Conservation (phyloP, 345 rosid species). For the Rubroshorea leprosula region DNA sequence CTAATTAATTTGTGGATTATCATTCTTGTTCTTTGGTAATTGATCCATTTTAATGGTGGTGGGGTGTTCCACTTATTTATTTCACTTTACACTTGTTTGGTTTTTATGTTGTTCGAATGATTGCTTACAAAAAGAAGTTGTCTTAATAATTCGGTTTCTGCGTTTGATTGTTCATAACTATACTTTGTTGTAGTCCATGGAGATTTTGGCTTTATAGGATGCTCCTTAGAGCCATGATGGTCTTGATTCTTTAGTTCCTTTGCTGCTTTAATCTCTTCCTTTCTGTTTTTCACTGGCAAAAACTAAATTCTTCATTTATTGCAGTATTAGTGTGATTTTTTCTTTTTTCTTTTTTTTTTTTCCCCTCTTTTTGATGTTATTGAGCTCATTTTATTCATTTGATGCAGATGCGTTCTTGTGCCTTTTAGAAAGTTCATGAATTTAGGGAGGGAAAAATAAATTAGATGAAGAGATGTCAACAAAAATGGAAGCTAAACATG, state of each 20-base stretch:
- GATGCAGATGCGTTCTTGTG: slow-evolving; percentile 19
- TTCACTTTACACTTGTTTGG: no score
- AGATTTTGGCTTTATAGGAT: no score
- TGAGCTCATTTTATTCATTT: no score
- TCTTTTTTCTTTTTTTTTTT: not conserved
- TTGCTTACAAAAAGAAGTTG: slow-evolving; percentile 12
- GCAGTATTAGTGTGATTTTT: no score
- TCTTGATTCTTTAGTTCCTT: slow-evolving; percentile 7
- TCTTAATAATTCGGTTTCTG: slow-evolving; percentile 28
- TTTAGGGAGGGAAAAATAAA: no score
- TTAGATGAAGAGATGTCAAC: slow-evolving; percentile 17
- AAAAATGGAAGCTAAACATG: slow-evolving; percentile 39
- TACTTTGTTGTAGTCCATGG: slow-evolving; percentile 6
- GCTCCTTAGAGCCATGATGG: no score
- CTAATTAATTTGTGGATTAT: no score
- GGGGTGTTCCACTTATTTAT: no score
- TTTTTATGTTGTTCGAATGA: no score
- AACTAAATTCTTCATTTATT: no score
- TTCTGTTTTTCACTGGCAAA: slow-evolving; percentile 3
- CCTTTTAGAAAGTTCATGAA: slow-evolving; percentile 10
- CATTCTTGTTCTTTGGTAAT: no score
- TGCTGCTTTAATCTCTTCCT: not conserved
- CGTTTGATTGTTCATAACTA: slow-evolving; percentile 16
- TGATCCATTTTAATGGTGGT: no score
- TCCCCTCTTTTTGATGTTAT: not conserved